These are phyloP conservation scores for Aspergillus piperis DNA, from an alignment of 2,329 filamentous ascomycete genomes.

Conservation along the genomic window DNA sequence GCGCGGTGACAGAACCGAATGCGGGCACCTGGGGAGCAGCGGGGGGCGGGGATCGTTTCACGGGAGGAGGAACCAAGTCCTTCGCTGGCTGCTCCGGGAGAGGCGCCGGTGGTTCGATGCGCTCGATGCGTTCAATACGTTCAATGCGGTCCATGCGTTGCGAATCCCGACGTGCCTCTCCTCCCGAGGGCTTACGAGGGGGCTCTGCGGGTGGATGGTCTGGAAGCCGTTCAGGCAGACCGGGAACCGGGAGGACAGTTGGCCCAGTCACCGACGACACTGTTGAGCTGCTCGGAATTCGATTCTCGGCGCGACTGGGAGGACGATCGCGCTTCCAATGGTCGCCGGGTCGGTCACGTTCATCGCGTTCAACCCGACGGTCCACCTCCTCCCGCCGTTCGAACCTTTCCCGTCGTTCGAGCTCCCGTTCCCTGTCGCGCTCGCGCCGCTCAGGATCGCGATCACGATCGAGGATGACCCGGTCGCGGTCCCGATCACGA, in stretches of 20 bases:
- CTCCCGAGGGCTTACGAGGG: conserved; percentile 26
- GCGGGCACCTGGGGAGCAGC: conserved; percentile 46
- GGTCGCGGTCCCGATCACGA: conserved; percentile 20
- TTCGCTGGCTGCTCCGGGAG: conserved; percentile 30
- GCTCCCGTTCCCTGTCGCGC: conserved; percentile 33
- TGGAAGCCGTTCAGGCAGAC: conserved; percentile 24
- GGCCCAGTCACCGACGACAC: conserved; percentile 18
- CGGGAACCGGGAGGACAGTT: conserved; percentile 14
- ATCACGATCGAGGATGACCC: conserved; percentile 26
- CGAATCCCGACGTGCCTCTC: conserved; percentile 36
- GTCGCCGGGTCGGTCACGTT: conserved; percentile 36
- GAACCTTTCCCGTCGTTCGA: conserved; percentile 31
- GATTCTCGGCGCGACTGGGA: conserved; percentile 34
- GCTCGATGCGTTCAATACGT: conserved; percentile 17
- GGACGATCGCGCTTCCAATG: conserved; percentile 45
- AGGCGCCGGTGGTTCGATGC: conserved; percentile 26
- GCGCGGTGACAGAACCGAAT: conserved; percentile 42
- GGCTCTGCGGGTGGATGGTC: conserved; percentile 30
- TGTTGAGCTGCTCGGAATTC: conserved; percentile 30
- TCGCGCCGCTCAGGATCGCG: conserved; percentile 38
- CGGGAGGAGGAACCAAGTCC: conserved; percentile 24
- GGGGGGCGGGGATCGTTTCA: conserved; percentile 40
- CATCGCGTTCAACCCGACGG: conserved; percentile 33
- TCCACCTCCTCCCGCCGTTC: conserved; percentile 36
- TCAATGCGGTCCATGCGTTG: not conserved